Evolutionary conservation across 352 stramenopile species (phyloP).

Genomic region (Thalassiosira mediterranea): DNA sequence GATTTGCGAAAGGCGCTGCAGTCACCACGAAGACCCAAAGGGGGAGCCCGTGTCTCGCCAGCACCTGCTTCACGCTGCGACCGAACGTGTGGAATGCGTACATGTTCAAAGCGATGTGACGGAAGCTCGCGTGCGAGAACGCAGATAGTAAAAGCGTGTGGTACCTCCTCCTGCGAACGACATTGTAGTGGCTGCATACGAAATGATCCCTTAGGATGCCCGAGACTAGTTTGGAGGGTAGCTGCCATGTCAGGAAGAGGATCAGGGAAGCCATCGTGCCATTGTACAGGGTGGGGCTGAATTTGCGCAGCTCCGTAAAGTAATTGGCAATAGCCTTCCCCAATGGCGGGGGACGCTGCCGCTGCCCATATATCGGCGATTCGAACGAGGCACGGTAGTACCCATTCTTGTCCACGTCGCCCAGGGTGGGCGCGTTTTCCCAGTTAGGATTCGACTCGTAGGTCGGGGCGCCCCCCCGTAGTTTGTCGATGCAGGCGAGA

Average conservation of each 20-base stretch:
- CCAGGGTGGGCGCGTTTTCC: slow-evolving; percentile 19
- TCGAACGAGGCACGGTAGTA: slow-evolving; percentile 21
- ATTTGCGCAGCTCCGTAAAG: slow-evolving; percentile 39
- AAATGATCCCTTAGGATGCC: slow-evolving; percentile 54
- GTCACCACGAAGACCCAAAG: slow-evolving; percentile 62
- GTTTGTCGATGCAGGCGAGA: slow-evolving; percentile 8
- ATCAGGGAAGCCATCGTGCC: slow-evolving; percentile 45
- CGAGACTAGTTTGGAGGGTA: slow-evolving; percentile 21
- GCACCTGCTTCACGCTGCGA: slow-evolving; percentile 33
- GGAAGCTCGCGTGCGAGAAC: slow-evolving; percentile 65
- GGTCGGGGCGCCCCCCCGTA: slow-evolving; percentile 12
- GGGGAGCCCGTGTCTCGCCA: slow-evolving; percentile 17
- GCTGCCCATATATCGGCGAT: slow-evolving; percentile 13
- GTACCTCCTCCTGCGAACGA: slow-evolving; percentile 35
- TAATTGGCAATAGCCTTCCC: slow-evolving; percentile 40
- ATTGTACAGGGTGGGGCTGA: slow-evolving; percentile 61
- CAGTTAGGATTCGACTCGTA: slow-evolving; percentile 43
- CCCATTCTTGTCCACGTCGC: slow-evolving; percentile 39
- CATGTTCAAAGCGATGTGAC: slow-evolving; percentile 68
- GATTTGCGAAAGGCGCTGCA: slow-evolving; percentile 46
- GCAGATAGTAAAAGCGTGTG: slow-evolving; percentile 58
- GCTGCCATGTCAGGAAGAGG: slow-evolving; percentile 65
- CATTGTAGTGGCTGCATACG: slow-evolving; percentile 59
- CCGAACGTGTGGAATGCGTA: slow-evolving; percentile 62
- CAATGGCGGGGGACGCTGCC: slow-evolving; percentile 31